Evolutionary conservation across 179 eudicot species (phyloP).

Genomic region (Beta macrorhiza): DNA sequence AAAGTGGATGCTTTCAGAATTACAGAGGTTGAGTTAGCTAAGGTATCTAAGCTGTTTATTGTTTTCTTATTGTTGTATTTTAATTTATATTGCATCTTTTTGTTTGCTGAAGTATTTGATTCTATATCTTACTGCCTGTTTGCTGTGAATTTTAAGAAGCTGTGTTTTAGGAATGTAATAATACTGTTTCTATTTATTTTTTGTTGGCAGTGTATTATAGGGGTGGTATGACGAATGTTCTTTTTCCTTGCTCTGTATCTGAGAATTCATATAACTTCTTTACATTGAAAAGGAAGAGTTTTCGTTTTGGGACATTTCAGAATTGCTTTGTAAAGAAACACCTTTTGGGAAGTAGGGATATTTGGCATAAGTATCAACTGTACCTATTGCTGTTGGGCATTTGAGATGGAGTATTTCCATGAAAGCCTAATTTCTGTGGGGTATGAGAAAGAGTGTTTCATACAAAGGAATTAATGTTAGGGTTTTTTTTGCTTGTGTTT

Average conservation of each 20-base stretch:
- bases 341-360: not conserved
- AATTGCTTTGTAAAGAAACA: not conserved
- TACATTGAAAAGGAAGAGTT: no score
- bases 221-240: no score
- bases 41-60: slow-evolving; percentile 39
- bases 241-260: no score
- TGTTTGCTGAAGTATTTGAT: no score
- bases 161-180: no score
- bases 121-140: no score
- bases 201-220: no score
- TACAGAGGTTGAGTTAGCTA: slow-evolving; percentile 51
- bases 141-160: no score
- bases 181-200: no score
- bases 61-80: no score
- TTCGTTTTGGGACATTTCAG: not conserved
- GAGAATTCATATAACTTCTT: no score
- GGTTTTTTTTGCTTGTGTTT: not conserved
- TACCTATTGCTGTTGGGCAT: not conserved
- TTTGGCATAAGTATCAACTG: not conserved
- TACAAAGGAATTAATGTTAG: not conserved
- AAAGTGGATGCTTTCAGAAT: slow-evolving; percentile 58
- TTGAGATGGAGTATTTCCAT: not conserved
- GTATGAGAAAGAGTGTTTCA: not conserved
- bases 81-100: not conserved
- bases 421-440: not conserved